Conservation (phyloP, 345 rosid species). For the Raphanus raphanistrum region DNA sequence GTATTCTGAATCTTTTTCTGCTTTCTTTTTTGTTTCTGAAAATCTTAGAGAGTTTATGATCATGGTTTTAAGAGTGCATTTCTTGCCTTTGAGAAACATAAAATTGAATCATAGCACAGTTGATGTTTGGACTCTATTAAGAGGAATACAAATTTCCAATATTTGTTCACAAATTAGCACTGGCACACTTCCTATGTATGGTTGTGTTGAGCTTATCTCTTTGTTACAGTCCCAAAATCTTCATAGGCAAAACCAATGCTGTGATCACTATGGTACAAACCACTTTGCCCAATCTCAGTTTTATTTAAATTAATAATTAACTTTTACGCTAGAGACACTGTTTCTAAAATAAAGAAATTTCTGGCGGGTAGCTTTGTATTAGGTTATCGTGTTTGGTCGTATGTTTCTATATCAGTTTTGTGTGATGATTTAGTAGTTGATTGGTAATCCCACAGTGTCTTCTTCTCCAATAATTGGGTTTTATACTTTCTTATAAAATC, state of each 20-base stretch:
- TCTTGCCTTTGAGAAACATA: neutral
- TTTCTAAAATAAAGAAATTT: neutral
- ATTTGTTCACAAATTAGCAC: too few species aligned
- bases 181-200: neutral
- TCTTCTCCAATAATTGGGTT: conserved; percentile 21
- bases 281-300: neutral
- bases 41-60: conserved; percentile 9
- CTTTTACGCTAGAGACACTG: neutral
- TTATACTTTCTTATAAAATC: neutral
- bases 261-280: conserved; percentile 24
- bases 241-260: conserved; percentile 5
- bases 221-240: conserved; percentile 21
- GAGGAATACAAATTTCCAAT: neutral
- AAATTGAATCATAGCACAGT: neutral
- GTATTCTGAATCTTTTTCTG: conserved; percentile 5
- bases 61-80: neutral
- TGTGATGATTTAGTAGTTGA: conserved; percentile 1
- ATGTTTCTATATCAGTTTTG: conserved; percentile 9
- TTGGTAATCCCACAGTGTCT: neutral
- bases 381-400: conserved; percentile 19
- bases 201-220: conserved; percentile 15
- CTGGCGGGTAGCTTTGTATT: neutral
- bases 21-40: conserved; percentile 1
- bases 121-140: neutral
- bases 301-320: neutral